Evolutionary conservation across 2,329 filamentous ascomycete genomes (phyloP).

Genomic region (Ophidiomyces ophidiicola): DNA sequence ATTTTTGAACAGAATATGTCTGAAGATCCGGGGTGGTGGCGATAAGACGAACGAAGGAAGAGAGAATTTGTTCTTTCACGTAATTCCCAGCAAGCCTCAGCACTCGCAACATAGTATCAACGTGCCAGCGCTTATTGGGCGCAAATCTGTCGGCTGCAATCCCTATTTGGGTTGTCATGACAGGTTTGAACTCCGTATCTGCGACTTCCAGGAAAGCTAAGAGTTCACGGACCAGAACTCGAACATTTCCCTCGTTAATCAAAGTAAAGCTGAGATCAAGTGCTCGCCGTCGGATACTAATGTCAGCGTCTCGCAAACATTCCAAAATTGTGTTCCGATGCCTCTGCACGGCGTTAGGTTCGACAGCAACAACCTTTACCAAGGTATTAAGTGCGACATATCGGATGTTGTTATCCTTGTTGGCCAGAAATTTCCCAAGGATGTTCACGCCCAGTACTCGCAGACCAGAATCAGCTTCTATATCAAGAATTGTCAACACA

Average conservation of each 20-base stretch:
- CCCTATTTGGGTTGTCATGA: conserved; percentile 96
- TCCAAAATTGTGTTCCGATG: conserved; percentile 96
- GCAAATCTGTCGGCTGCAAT: conserved; percentile 92
- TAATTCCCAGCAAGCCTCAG: conserved; percentile 89
- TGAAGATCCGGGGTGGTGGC: conserved; percentile 90
- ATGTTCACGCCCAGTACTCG: conserved; percentile 96
- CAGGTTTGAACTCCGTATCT: conserved; percentile 96
- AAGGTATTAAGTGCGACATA: conserved; percentile 96
- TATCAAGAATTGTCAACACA: conserved; percentile 91
- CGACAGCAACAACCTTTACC: conserved; percentile 94
- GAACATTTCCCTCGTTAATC: conserved; percentile 93
- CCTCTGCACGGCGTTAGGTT: conserved; percentile 92
- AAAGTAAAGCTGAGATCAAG: conserved; percentile 94
- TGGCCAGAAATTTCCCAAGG: conserved; percentile 93
- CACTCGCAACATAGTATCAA: conserved; percentile 93
- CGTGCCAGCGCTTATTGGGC: conserved; percentile 95
- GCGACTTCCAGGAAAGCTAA: conserved; percentile 92
- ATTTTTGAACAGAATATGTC: conserved; percentile 90
- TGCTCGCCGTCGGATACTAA: conserved; percentile 91
- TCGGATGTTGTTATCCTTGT: conserved; percentile 97
- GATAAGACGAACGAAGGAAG: conserved; percentile 89
- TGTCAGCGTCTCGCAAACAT: conserved; percentile 90
- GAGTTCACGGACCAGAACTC: conserved; percentile 82
- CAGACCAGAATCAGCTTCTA: conserved; percentile 90
- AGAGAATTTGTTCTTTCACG: conserved; percentile 94